Evolutionary conservation across 2,329 filamentous ascomycete genomes (phyloP).

Genomic region (Rosellinia necatrix): DNA sequence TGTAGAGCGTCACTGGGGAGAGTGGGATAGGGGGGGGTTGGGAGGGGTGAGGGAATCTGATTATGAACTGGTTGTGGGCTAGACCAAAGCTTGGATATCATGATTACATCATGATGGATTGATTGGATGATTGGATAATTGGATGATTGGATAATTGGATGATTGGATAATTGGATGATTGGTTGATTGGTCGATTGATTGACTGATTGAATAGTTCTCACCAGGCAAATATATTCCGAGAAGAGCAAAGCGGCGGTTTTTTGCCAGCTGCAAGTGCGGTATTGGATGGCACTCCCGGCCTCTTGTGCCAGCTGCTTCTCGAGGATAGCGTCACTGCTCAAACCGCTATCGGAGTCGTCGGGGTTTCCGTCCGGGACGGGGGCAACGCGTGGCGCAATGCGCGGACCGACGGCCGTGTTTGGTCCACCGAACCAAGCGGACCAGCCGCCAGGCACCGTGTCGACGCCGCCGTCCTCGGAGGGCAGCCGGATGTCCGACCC

Average conservation of each 20-base stretch:
- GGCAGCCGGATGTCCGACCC: slow-evolving; percentile 31
- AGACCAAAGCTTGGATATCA: too few relatives aligned
- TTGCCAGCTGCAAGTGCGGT: slow-evolving; percentile 91
- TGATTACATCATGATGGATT: too few relatives aligned
- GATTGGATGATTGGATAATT: too few relatives aligned
- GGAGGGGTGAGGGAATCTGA: too few relatives aligned
- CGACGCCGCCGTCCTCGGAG: slow-evolving; percentile 55
- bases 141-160: too few relatives aligned
- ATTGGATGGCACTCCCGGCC: slow-evolving; percentile 80
- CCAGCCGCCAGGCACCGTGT: slow-evolving; percentile 44
- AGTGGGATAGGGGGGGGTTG: too few relatives aligned
- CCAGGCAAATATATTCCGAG: slow-evolving; percentile 91
- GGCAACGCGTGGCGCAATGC: slow-evolving; percentile 52
- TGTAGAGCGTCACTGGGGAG: not conserved
- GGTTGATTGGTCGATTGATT: not conserved
- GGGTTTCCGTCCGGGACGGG: slow-evolving; percentile 23
- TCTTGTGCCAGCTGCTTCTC: slow-evolving; percentile 76
- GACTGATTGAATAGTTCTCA: slow-evolving; percentile 31
- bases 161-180: too few relatives aligned
- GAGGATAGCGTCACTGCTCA: slow-evolving; percentile 54
- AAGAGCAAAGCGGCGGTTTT: slow-evolving; percentile 93
- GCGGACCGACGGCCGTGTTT: slow-evolving; percentile 52
- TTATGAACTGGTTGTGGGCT: too few relatives aligned
- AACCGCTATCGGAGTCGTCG: slow-evolving; percentile 48
- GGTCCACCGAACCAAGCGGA: slow-evolving; percentile 47